These are phyloP conservation scores for Zygosaccharomyces lentus DNA, from an alignment of 805 yeast species.

Conservation along the genomic window DNA sequence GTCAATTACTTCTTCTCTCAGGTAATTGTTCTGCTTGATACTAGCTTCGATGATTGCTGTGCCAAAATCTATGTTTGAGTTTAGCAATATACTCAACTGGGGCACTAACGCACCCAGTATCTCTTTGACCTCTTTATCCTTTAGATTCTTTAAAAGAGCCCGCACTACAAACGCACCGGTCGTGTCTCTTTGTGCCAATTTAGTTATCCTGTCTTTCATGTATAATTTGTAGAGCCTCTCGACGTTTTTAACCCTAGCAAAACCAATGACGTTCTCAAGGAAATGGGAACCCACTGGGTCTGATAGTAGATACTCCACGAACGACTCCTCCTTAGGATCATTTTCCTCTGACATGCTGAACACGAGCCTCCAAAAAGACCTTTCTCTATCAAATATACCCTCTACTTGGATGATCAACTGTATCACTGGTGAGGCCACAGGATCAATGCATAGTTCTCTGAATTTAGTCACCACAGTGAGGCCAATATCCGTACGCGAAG, in stretches of 20 bases:
- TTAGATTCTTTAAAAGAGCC: conserved; percentile 60
- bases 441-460: conserved; percentile 72
- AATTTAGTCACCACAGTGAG: conserved; percentile 43
- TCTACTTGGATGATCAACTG: conserved; percentile 76
- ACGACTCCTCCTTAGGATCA: conserved; percentile 65
- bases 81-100: conserved; percentile 54
- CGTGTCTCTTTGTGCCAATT: conserved; percentile 74
- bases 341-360: conserved; percentile 51
- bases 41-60: conserved; percentile 65
- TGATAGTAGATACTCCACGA: conserved; percentile 75
- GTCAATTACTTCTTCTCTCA: conserved; percentile 54
- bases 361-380: conserved; percentile 62
- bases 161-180: conserved; percentile 80
- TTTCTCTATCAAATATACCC: conserved; percentile 71
- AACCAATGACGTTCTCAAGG: conserved; percentile 64
- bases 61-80: conserved; percentile 68
- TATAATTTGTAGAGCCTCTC: conserved; percentile 66
- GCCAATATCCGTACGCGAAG: conserved; percentile 30
- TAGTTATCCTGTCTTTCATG: conserved; percentile 68
- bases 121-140: conserved; percentile 55
- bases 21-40: conserved; percentile 49
- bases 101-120: conserved; percentile 66
- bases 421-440: conserved; percentile 81
- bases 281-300: conserved; percentile 95
- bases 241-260: conserved; percentile 61